Conservation (phyloP, 768 basidiomycete genomes). For the Mrakia hoshinonis region DNA sequence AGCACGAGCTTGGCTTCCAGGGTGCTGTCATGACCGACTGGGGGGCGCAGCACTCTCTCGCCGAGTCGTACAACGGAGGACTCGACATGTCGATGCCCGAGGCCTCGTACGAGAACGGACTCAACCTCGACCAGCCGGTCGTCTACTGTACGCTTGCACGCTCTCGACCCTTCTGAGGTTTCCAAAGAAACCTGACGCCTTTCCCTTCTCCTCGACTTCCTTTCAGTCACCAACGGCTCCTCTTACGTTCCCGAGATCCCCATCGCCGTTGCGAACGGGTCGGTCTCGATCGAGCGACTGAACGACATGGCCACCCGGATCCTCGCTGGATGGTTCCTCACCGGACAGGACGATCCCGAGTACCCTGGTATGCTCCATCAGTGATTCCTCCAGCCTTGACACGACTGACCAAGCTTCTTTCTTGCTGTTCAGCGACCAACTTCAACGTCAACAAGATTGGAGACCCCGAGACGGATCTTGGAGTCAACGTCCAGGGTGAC, state of each 20-base stretch:
- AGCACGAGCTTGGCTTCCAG: conserved; percentile 67
- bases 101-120: conserved; percentile 33
- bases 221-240: too few relatives aligned
- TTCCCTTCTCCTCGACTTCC: too few relatives aligned
- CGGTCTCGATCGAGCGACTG: conserved; percentile 47
- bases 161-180: too few relatives aligned
- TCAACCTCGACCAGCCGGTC: too few relatives aligned
- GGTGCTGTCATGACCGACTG: conserved; percentile 41
- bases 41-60: not conserved
- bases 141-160: too few relatives aligned
- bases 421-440: conserved; percentile 48
- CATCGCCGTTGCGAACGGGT: conserved; percentile 58
- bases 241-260: too few relatives aligned
- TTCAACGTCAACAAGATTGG: conserved; percentile 42
- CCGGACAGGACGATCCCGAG: conserved; percentile 41
- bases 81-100: conserved; percentile 27
- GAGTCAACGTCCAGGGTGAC: conserved; percentile 54
- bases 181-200: too few relatives aligned
- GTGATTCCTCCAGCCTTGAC: not conserved
- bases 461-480: conserved; percentile 35
- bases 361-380: conserved; percentile 46
- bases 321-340: conserved; percentile 46
- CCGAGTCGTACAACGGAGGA: not conserved
- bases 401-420: not conserved
- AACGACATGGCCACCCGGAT: conserved; percentile 62